These are phyloP conservation scores for Aquanectria penicillioides DNA, from an alignment of 2,329 filamentous ascomycete genomes.

Conservation along the genomic window DNA sequence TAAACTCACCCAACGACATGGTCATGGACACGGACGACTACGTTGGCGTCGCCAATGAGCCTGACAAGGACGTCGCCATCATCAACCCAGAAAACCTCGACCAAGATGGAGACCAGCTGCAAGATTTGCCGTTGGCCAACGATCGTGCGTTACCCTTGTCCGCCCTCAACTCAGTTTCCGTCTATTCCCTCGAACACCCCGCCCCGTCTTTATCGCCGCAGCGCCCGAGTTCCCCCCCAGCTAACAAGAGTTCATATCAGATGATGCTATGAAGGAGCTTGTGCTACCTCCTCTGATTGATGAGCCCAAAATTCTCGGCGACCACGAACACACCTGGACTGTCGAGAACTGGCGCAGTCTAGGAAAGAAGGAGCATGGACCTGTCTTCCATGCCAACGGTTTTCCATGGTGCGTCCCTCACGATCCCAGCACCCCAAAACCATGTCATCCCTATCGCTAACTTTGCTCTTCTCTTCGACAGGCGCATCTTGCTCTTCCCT, in stretches of 20 bases:
- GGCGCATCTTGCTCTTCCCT: conserved; percentile 95
- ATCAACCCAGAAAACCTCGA: conserved; percentile 64
- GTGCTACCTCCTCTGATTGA: conserved; percentile 77
- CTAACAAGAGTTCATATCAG: conserved; percentile 54
- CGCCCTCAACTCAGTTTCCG: background rate
- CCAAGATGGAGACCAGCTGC: conserved; percentile 57
- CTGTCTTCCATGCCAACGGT: conserved; percentile 85
- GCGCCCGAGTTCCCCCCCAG: conserved; percentile 6
- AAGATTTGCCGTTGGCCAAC: conserved; percentile 60
- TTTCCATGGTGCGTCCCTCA: conserved; percentile 77
- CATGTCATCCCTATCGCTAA: conserved; percentile 19
- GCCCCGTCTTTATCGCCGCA: background rate
- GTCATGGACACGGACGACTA: conserved; percentile 66
- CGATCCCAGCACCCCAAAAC: conserved; percentile 2
- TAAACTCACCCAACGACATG: conserved; percentile 67
- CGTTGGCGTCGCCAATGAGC: conserved; percentile 58
- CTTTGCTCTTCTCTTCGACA: conserved; percentile 47
- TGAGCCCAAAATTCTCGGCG: conserved; percentile 82
- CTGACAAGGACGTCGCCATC: conserved; percentile 64
- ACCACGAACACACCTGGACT: conserved; percentile 84
- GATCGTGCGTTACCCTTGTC: conserved; percentile 62
- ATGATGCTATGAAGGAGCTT: conserved; percentile 85
- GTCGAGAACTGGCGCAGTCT: conserved; percentile 84
- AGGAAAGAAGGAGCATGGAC: conserved; percentile 85
- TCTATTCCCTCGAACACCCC: conserved; percentile 1